A percentile compares a stretch with the other conserved stretches of the same genome.
Conservation (phyloP, 148 eudicot genomes). For the Gaultheria prostrata region DNA sequence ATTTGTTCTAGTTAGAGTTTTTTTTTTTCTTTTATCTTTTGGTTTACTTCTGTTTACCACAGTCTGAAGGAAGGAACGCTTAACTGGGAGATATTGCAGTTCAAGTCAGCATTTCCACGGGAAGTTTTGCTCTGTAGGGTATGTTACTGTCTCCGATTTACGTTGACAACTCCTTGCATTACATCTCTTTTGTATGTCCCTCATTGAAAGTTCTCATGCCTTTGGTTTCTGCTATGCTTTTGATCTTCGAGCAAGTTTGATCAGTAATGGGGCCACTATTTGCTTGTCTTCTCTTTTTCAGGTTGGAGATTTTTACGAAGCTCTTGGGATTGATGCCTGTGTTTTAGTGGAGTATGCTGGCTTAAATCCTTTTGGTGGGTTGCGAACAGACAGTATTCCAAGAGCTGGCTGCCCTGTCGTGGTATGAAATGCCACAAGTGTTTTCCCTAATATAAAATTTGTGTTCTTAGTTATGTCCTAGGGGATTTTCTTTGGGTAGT, state of each 20-base stretch:
- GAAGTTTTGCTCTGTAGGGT: conserved; percentile 95
- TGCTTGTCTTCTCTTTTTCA: conserved; percentile 24
- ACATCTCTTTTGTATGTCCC: background rate
- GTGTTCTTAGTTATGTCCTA: background rate
- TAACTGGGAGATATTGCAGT: conserved; percentile 86
- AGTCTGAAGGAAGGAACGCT: conserved; percentile 95
- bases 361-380: conserved; percentile 91
- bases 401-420: conserved; percentile 97
- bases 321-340: conserved; percentile 95
- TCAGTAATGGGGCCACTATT: background rate
- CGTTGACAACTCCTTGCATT: background rate
- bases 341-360: conserved; percentile 97
- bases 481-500: background rate
- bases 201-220: conserved; percentile 8
- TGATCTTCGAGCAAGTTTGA: conserved; percentile 4
- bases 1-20: background rate
- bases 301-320: conserved; percentile 99
- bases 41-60: conserved; percentile 10
- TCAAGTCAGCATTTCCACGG: conserved; percentile 95
- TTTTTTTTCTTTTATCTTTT: background rate
- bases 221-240: background rate
- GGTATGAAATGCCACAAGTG: conserved; percentile 38
- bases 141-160: conserved; percentile 27
- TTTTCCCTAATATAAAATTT: background rate
- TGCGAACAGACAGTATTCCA: conserved; percentile 91